phyloP scores from a whole-genome alignment of 768 basidiomycete species.

The Lentinula aciculospora region DNA sequence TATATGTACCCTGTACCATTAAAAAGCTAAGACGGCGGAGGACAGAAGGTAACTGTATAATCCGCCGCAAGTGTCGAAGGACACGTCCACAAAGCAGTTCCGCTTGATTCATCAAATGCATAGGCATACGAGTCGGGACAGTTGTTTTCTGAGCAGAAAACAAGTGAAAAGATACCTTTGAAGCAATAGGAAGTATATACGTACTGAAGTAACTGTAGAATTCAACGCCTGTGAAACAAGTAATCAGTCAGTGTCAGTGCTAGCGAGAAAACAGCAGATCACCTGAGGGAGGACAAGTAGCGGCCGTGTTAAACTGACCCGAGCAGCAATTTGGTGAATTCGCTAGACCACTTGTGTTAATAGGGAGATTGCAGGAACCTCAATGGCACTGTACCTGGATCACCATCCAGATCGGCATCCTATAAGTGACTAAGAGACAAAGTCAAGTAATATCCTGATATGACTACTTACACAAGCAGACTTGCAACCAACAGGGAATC shows the following conservation, averaged over 20 bases:
- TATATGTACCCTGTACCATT: not conserved
- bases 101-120: slow-evolving; percentile 27
- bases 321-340: slow-evolving; percentile 34
- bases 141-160: slow-evolving; percentile 12
- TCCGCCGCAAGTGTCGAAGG: slow-evolving; percentile 23
- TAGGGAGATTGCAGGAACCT: not conserved
- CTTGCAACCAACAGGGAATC: slow-evolving; percentile 47
- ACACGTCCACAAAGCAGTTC: slow-evolving; percentile 43
- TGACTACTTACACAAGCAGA: slow-evolving; percentile 33
- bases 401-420: slow-evolving; percentile 25
- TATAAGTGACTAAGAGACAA: not conserved
- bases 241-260: not conserved
- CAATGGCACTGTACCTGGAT: slow-evolving; percentile 14
- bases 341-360: slow-evolving; percentile 6
- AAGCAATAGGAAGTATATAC: not conserved
- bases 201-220: slow-evolving; percentile 20
- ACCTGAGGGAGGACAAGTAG: slow-evolving; percentile 29
- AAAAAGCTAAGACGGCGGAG: slow-evolving; percentile 3
- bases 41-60: slow-evolving; percentile 23
- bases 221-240: slow-evolving; percentile 14
- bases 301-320: slow-evolving; percentile 23
- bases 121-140: slow-evolving; percentile 27
- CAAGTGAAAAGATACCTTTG: not conserved
- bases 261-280: not conserved
- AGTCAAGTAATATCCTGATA: not conserved